Base-by-base conservation (phyloP, 2,329 filamentous ascomycete species). In the Alternaria brassicae region DNA sequence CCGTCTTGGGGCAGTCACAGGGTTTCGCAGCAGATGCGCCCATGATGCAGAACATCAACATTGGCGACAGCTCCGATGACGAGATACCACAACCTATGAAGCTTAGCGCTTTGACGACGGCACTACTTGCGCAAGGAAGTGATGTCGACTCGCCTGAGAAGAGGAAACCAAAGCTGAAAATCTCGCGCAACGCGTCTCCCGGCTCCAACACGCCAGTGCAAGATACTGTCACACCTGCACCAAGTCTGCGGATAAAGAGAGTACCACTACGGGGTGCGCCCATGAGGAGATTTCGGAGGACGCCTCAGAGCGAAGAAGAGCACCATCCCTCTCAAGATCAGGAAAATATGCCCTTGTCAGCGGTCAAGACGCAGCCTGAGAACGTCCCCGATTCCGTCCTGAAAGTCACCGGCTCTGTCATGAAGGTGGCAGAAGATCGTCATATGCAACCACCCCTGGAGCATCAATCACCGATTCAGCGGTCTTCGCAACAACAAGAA, bases 11-110 rank as follows among this genome's bases (percentile, higher is more conserved):
- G 34, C 78, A 79, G 45, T 79, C 78, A 21, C 76, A 80, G 63
- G 81, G 80, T 62, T 82, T 82, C 65, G 74, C 77, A 21, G 75
- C 80, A 27, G 73, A 82, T 61, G 80, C 77, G 63, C 78, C 78
- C 17, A 79, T 79, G 76, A 77, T 82, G 71, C 80, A 82, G 68
- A 80, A 79, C 65, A 81, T 83, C 64, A 74, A 81, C 71, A 80
- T 89, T 67, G 89, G 91, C 69, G 93, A 97, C 74, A 97, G 92
- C 82, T 97, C 93, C 23, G 94, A 97, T 79, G 94, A 97, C 72
- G 94, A 97, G 79, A 91, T 96, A 27, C 90, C 92, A 68, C 72
- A 80, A 53, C 93, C 93, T 70, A 92, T 95, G 87, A 96, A 95
- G 81, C 90, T 97, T 75, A 97, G 93, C 76, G 93, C 93, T 70